Evolutionary conservation across 306 rosid genomes (phyloP).

Genomic region (Ceratonia siliqua): DNA sequence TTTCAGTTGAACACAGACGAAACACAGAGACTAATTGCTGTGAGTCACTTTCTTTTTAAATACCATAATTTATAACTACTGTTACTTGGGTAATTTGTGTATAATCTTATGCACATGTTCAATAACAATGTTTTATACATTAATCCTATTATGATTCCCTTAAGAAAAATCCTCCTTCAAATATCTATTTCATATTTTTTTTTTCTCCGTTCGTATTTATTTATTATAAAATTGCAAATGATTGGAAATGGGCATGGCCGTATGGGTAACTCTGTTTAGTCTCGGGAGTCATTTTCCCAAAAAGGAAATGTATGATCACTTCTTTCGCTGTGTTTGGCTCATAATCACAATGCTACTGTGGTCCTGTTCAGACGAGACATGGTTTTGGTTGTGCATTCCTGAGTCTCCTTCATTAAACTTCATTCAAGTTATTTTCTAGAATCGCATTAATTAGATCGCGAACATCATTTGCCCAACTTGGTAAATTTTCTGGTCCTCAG

Average conservation of each 20-base stretch:
- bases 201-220: no score
- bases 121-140: not conserved
- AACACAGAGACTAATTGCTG: slow-evolving; percentile 55
- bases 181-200: not conserved
- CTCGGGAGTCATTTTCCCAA: not conserved
- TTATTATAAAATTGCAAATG: not conserved
- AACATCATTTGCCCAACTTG: not conserved
- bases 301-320: not conserved
- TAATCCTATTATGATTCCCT: not conserved
- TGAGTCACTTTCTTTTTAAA: slow-evolving; percentile 37
- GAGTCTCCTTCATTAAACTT: not conserved
- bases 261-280: not conserved
- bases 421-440: not conserved
- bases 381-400: not conserved
- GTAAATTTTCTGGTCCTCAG: not conserved
- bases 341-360: not conserved
- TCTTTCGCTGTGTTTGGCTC: not conserved
- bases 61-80: no score
- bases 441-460: not conserved
- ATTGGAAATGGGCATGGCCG: not conserved
- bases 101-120: no score
- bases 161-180: no score
- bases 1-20: slow-evolving; percentile 46
- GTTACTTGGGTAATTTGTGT: no score
- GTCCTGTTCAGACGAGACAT: not conserved